Percentiles rank a stretch among this genome's conserved stretches.
Evolutionary conservation across 768 basidiomycete species (phyloP).

Genomic region (Russula compacta): DNA sequence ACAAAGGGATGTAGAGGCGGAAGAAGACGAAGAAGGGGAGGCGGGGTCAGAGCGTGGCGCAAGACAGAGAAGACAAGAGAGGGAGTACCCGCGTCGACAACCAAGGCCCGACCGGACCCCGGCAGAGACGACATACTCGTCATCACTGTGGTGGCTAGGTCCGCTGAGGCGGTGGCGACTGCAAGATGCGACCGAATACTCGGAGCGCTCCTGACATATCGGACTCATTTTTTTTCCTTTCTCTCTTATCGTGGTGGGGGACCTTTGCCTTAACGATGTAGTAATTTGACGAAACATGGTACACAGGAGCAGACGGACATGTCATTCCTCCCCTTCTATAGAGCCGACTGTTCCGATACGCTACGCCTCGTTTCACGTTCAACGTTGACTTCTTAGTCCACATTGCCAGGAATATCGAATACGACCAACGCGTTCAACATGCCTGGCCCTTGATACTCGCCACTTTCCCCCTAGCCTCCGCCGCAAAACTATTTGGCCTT

Average conservation of each 20-base stretch:
- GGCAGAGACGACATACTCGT: not conserved
- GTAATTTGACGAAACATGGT: too few relatives aligned
- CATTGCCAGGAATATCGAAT: too few relatives aligned
- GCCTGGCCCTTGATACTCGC: too few relatives aligned
- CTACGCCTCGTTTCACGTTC: too few relatives aligned
- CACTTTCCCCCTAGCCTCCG: too few relatives aligned
- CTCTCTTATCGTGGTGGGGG: not conserved
- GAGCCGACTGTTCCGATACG: too few relatives aligned
- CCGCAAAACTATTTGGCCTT: too few relatives aligned
- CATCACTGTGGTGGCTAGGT: constrained; percentile 75
- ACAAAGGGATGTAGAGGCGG: constrained; percentile 22
- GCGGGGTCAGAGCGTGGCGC: constrained; percentile 1
- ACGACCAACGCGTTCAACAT: too few relatives aligned
- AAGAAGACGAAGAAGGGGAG: not conserved
- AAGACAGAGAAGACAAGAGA: constrained; percentile 24
- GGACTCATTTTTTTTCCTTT: not conserved
- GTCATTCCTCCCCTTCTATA: too few relatives aligned
- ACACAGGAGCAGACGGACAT: too few relatives aligned
- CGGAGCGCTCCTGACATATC: constrained; percentile 15
- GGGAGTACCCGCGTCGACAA: constrained; percentile 17
- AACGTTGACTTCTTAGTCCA: too few relatives aligned
- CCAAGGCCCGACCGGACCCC: not conserved
- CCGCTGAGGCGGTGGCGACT: constrained; percentile 66
- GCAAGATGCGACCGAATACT: constrained; percentile 67
- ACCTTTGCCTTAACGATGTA: not conserved